Evolutionary conservation across 2,329 filamentous ascomycete genomes (phyloP), one percentile per base, ranked within the genome.

Genomic region (Colletotrichum sp.): DNA sequence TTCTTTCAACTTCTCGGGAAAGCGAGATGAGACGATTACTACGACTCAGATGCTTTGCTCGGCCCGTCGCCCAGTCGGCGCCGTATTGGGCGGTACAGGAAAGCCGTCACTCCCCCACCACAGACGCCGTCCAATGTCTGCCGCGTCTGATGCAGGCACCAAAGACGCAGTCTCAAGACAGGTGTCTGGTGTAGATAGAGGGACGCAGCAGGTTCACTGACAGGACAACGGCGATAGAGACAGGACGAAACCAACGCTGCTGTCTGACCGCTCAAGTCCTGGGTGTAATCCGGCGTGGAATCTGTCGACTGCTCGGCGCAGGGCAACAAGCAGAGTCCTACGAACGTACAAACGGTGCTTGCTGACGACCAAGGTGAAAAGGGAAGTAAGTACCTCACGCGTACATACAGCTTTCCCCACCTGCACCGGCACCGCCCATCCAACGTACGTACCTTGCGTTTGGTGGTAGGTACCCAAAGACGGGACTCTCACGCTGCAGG

Each of bases 101-200:
- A 30, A 18, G 16, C 18, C 13, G 24, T 34, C 32, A 18, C 10
- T 24, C 6, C 34, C 34, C 34, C 30, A n/a, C 26, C 15, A 71
- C 59, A 49, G 62, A 71, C 39, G 39, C 59, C 73, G 73, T 64
- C 64, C 73, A 59, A 69, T 76, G 24, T 72, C 10, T 28, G 30
- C 10, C 62, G 69, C 28, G 44, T 63, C 39, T 72, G 62, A 57
- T 39, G 52, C 60, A 30, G 34, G 21, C 24, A 71, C 49, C 55
- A 34, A 63, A 55, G 64, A 72, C 36, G 60, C 62, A 30, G 69
- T 57, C 72, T 72, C 69, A 44, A 67, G 59, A 55, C 44, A 49
- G 44, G 39, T 68, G 69, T 28, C 55, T 72, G 18, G 52, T 28
- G 69, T 55, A 52, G 21, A 72, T 13, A 39, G 66, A 16, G 39